Evolutionary conservation across 371 early-diverging fungal genomes (phyloP).

Genomic region (Rhizomucor pusillus): DNA sequence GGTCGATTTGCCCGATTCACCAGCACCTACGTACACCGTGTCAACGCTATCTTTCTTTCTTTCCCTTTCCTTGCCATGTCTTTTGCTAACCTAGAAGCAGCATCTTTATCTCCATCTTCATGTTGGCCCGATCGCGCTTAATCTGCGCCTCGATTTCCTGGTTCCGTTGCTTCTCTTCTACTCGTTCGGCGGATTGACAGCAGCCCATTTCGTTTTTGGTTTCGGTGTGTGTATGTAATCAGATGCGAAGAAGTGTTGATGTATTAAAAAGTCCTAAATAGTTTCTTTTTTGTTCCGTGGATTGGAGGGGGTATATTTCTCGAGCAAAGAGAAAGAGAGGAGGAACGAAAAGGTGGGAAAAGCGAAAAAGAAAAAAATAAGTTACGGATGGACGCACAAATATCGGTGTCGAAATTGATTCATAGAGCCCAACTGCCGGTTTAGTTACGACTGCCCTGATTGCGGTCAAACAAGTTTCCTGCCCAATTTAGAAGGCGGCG

Average conservation of each 20-base stretch:
- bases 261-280: too few relatives aligned
- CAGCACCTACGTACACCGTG: conserved; percentile 67
- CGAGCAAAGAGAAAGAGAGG: conserved; percentile 1
- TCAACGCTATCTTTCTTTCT: background rate
- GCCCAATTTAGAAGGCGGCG: conserved; percentile 9
- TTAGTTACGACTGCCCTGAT: background rate
- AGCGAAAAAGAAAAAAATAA: conserved; percentile 10
- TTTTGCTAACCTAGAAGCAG: conserved; percentile 77
- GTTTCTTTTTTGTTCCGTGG: conserved; percentile 1
- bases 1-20: conserved; percentile 96
- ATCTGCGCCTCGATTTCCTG: conserved; percentile 87
- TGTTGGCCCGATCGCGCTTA: conserved; percentile 67
- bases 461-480: conserved; percentile 15
- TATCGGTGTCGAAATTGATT: background rate
- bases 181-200: conserved; percentile 74
- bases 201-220: conserved; percentile 72
- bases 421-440: too few relatives aligned
- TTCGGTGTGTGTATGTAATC: too few relatives aligned
- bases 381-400: conserved; percentile 12
- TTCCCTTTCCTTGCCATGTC: background rate
- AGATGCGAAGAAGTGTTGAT: too few relatives aligned
- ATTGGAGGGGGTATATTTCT: background rate
- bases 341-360: conserved; percentile 9
- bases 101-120: conserved; percentile 92
- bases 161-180: conserved; percentile 73